phyloP scores from a whole-genome alignment of 225 moss, liverwort and hornwort species.

The Straminergon stramineum region DNA sequence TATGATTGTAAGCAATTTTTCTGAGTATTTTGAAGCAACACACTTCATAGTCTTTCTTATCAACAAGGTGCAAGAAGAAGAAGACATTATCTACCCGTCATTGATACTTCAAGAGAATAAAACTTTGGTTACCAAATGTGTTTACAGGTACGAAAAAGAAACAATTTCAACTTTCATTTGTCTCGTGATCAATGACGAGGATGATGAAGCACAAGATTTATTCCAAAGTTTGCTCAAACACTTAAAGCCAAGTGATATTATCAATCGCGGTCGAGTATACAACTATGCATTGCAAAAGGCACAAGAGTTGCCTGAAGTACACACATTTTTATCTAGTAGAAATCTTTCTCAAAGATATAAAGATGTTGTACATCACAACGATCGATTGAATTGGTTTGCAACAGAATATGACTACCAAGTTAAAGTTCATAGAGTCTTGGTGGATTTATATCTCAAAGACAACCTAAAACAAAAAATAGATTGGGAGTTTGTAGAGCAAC shows the following conservation, averaged over 20 bases:
- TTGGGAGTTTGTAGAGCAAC: background rate
- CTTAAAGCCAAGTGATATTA: background rate
- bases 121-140: accelerated
- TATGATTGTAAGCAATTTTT: accelerated
- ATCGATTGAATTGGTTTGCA: background rate
- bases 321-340: background rate
- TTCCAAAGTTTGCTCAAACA: background rate
- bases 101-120: accelerated
- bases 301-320: accelerated
- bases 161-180: background rate
- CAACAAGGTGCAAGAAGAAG: background rate
- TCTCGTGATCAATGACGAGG: background rate
- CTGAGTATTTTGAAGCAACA: background rate
- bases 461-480: background rate
- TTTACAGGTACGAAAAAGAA: background rate
- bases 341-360: background rate
- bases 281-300: background rate
- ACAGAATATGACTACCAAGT: accelerated
- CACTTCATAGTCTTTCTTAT: background rate
- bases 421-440: background rate
- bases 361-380: accelerated
- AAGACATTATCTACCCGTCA: background rate
- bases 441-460: background rate
- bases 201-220: background rate
- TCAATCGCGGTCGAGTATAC: background rate